phyloP scores from a whole-genome alignment of 345 rosid species.

The Moricandia moricandioides region DNA sequence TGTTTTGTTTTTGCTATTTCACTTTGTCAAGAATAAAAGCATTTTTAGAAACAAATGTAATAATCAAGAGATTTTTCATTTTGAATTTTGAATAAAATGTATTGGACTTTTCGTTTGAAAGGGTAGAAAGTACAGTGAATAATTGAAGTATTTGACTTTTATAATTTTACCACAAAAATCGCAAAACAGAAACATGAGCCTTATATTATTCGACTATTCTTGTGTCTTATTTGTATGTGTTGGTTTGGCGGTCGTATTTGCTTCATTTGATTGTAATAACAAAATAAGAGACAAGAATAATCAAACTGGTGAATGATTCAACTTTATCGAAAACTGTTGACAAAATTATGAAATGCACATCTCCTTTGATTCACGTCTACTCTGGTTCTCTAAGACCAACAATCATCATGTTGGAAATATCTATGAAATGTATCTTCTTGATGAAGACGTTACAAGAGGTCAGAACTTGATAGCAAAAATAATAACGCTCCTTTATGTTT shows the following conservation, averaged over 20 bases:
- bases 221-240: too few species aligned
- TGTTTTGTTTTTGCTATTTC: neutral
- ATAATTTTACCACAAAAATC: neutral
- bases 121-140: conserved; percentile 8
- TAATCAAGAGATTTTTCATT: neutral
- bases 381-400: too few species aligned
- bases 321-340: too few species aligned
- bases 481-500: conserved; percentile 5
- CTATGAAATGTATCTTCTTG: neutral
- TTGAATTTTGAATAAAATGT: neutral
- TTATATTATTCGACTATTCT: too few species aligned
- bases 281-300: too few species aligned
- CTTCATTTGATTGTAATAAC: too few species aligned
- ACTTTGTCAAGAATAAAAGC: conserved; percentile 1
- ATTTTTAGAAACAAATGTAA: conserved; percentile 7
- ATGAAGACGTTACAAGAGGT: conserved; percentile 6
- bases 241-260: too few species aligned
- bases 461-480: neutral
- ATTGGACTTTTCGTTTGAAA: conserved; percentile 24
- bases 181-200: neutral
- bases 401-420: too few species aligned
- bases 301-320: too few species aligned
- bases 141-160: conserved; percentile 6
- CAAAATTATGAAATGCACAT: too few species aligned
- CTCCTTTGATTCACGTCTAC: too few species aligned